A percentile compares a stretch with the other conserved stretches of the same genome.
phyloP scores from a whole-genome alignment of 768 basidiomycete species.

The Rhizopogon roseolus region DNA sequence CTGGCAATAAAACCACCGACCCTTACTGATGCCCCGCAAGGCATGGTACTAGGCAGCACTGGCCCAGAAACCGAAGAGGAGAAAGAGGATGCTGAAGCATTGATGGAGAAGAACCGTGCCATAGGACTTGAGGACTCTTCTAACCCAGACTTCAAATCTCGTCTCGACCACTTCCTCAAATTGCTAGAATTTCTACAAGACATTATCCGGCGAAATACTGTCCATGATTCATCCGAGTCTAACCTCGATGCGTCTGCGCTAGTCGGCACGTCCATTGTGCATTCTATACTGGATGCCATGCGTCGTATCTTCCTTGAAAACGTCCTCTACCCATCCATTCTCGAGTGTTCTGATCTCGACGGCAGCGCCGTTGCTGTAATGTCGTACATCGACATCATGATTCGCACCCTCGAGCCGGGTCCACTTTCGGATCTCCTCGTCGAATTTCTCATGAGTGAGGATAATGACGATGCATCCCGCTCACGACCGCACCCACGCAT shows the following conservation, averaged over 20 bases:
- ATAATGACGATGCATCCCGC: slow-evolving; percentile 63
- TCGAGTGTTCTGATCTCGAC: slow-evolving; percentile 89
- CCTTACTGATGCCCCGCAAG: slow-evolving; percentile 31
- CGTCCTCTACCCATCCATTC: slow-evolving; percentile 86
- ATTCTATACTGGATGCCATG: slow-evolving; percentile 79
- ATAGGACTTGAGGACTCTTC: slow-evolving; percentile 76
- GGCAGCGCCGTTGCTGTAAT: slow-evolving; percentile 97
- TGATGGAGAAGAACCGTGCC: slow-evolving; percentile 46
- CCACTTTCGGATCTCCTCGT: slow-evolving; percentile 68
- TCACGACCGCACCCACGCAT: slow-evolving; percentile 34
- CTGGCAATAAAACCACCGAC: slow-evolving; percentile 58
- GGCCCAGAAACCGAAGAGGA: slow-evolving; percentile 52
- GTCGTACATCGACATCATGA: slow-evolving; percentile 90
- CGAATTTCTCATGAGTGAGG: slow-evolving; percentile 79
- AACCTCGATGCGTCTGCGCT: slow-evolving; percentile 52
- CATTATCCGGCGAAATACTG: slow-evolving; percentile 65
- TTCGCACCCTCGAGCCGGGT: slow-evolving; percentile 66
- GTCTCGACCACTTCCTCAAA: slow-evolving; percentile 86
- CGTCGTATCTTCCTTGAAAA: slow-evolving; percentile 88
- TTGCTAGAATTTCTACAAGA: slow-evolving; percentile 91
- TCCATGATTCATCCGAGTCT: slow-evolving; percentile 30
- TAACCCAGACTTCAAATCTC: slow-evolving; percentile 68
- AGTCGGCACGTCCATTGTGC: slow-evolving; percentile 77
- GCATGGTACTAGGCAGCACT: slow-evolving; percentile 72
- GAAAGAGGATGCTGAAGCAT: slow-evolving; percentile 42